phyloP scores from a whole-genome alignment of 495 filamentous ascomycete species.

The Penicillium samsonianum region DNA sequence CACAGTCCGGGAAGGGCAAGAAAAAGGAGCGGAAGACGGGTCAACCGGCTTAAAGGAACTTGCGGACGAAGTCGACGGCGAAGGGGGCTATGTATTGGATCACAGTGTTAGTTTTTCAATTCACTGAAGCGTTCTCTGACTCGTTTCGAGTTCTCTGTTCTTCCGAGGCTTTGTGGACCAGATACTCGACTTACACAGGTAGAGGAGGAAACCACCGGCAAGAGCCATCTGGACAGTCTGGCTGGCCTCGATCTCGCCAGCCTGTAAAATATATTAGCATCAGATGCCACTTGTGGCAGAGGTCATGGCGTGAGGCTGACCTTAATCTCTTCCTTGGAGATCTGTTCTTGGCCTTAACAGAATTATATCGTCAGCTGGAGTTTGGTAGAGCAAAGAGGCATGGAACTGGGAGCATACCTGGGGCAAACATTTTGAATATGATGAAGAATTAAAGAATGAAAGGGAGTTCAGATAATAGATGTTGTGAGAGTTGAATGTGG shows the following conservation, averaged over 20 bases:
- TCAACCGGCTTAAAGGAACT: conserved; percentile 61
- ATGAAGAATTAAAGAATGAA: conserved; percentile 1
- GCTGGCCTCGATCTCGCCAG: conserved; percentile 69
- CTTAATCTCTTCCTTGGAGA: conserved; percentile 51
- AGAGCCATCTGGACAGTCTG: conserved; percentile 65
- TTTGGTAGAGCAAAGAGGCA: not conserved
- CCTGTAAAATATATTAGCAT: conserved; percentile 31
- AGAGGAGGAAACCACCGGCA: conserved; percentile 66
- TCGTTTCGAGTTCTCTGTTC: not conserved
- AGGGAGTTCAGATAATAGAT: conserved; percentile 7
- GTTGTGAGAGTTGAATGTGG: conserved; percentile 1
- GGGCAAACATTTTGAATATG: conserved; percentile 46
- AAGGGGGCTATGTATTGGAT: conserved; percentile 65
- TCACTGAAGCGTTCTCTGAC: not conserved
- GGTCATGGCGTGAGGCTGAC: conserved; percentile 26
- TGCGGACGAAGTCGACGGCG: conserved; percentile 72
- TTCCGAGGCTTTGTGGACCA: not conserved
- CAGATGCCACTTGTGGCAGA: not conserved
- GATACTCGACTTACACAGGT: conserved; percentile 69
- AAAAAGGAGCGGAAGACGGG: conserved; percentile 1
- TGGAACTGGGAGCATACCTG: conserved; percentile 32
- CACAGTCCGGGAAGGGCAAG: conserved; percentile 1
- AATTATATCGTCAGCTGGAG: conserved; percentile 5
- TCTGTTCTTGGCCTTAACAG: conserved; percentile 44
- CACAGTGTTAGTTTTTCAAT: not conserved